Conservation (phyloP, 495 filamentous ascomycete genomes). For the Parathielavia hyrcaniae region DNA sequence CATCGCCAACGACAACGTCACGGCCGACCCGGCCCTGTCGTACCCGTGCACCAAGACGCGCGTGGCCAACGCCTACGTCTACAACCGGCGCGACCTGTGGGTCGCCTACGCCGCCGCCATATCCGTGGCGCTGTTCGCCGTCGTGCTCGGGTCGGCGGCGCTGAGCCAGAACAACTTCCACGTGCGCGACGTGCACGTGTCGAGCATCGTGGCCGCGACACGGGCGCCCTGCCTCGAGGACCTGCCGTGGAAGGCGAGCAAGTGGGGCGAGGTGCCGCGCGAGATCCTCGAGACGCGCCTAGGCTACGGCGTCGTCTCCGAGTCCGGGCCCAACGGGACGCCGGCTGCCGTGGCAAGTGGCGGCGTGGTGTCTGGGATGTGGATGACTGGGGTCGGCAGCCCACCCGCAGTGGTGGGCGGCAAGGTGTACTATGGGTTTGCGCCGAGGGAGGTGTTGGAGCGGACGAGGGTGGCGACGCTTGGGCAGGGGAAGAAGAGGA, state of each 20-base stretch:
- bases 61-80: conserved; percentile 24
- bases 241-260: conserved; percentile 26
- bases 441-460: conserved; percentile 21
- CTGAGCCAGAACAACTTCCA: conserved; percentile 27
- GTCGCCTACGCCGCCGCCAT: conserved; percentile 28
- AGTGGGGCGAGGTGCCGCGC: conserved; percentile 28
- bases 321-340: conserved; percentile 12
- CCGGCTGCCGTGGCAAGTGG: conserved; percentile 4
- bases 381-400: conserved; percentile 2
- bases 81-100: conserved; percentile 27
- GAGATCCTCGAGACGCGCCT: conserved; percentile 21
- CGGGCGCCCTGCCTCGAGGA: conserved; percentile 26
- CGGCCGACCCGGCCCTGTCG: conserved; percentile 4
- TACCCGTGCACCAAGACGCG: conserved; percentile 27
- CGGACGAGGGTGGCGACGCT: conserved; percentile 16
- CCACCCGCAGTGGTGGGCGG: background rate
- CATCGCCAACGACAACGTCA: conserved; percentile 2
- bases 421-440: conserved; percentile 27
- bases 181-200: conserved; percentile 23
- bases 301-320: conserved; percentile 25
- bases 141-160: conserved; percentile 25
- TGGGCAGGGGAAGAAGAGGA: conserved; percentile 14
- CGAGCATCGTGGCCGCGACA: conserved; percentile 28
- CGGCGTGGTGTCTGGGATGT: background rate
- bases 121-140: conserved; percentile 11